These are phyloP conservation scores for Conticribra guillardii DNA, from an alignment of 108 stramenopile species.

Conservation along the genomic window DNA sequence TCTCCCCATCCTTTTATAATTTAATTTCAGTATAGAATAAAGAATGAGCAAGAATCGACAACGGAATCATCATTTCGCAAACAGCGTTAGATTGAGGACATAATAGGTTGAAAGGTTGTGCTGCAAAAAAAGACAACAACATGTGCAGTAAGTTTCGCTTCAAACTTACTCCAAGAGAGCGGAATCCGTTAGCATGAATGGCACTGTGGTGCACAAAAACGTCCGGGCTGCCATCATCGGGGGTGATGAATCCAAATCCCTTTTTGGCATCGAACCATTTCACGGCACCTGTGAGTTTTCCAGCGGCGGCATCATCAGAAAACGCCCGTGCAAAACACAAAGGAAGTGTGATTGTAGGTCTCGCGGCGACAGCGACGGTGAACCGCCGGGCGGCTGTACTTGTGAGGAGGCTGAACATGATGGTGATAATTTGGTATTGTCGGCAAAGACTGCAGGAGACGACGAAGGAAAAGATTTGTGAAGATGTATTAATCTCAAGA, in stretches of 20 bases:
- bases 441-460: no score
- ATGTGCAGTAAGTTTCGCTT: no score
- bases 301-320: slow-evolving; percentile 11
- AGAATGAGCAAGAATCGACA: no score
- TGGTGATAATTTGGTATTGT: no score
- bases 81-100: no score
- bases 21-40: neutral
- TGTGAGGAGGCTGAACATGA: slow-evolving; percentile 22
- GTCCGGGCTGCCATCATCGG: slow-evolving; percentile 56
- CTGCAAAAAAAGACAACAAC: neutral
- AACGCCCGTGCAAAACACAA: neutral
- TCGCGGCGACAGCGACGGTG: neutral
- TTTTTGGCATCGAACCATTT: slow-evolving; percentile 88
- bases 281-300: slow-evolving; percentile 60
- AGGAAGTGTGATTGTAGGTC: neutral
- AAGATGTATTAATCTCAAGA: no score
- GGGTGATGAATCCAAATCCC: slow-evolving; percentile 87
- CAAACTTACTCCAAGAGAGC: slow-evolving; percentile 54
- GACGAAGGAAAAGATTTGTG: no score
- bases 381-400: slow-evolving; percentile 14
- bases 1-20: slow-evolving; percentile 49
- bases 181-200: slow-evolving; percentile 59
- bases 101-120: no score
- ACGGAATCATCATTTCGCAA: no score
- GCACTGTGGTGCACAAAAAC: slow-evolving; percentile 56